Evolutionary conservation across 495 filamentous ascomycete genomes (phyloP).

Genomic region (Eremomyces bilateralis): DNA sequence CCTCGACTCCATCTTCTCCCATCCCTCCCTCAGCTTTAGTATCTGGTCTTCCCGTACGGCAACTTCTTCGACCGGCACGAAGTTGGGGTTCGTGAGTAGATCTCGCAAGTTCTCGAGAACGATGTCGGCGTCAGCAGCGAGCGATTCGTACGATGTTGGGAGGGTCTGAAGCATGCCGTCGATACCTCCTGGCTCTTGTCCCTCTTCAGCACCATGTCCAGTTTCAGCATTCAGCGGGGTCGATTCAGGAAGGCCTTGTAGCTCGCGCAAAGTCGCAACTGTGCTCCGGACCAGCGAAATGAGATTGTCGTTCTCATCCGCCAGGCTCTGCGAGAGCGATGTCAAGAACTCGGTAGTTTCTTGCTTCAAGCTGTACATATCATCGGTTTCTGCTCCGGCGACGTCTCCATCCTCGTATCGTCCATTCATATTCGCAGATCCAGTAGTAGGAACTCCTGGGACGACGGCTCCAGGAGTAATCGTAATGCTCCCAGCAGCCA

Average conservation of each 20-base stretch:
- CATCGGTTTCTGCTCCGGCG: conserved; percentile 18
- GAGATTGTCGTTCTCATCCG: conserved; percentile 81
- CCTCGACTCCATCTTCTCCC: conserved; percentile 74
- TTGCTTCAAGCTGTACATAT: conserved; percentile 50
- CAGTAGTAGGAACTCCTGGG: conserved; percentile 16
- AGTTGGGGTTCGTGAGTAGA: conserved; percentile 81
- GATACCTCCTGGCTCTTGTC: conserved; percentile 7
- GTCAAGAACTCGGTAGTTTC: conserved; percentile 90
- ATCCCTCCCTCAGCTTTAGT: conserved; percentile 51
- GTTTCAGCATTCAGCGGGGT: conserved; percentile 22
- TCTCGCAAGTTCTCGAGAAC: conserved; percentile 61
- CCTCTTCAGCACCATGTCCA: conserved; percentile 2
- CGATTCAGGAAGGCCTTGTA: conserved; percentile 54
- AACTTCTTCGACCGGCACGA: conserved; percentile 89
- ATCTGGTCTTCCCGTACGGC: conserved; percentile 84
- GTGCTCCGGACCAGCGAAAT: conserved; percentile 51
- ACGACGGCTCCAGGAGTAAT: conserved; percentile 23
- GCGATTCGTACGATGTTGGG: conserved; percentile 43
- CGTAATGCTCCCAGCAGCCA: conserved; percentile 30
- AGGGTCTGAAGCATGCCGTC: conserved; percentile 19
- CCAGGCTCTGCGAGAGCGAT: conserved; percentile 63
- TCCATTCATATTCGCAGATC: conserved; percentile 11
- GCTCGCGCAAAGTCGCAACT: conserved; percentile 45
- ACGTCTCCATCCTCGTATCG: conserved; percentile 24
- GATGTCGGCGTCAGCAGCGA: conserved; percentile 47